Evolutionary conservation across 495 filamentous ascomycete species (phyloP), one percentile per base, ranked within the genome.

Genomic region (Sporormia fimetaria): DNA sequence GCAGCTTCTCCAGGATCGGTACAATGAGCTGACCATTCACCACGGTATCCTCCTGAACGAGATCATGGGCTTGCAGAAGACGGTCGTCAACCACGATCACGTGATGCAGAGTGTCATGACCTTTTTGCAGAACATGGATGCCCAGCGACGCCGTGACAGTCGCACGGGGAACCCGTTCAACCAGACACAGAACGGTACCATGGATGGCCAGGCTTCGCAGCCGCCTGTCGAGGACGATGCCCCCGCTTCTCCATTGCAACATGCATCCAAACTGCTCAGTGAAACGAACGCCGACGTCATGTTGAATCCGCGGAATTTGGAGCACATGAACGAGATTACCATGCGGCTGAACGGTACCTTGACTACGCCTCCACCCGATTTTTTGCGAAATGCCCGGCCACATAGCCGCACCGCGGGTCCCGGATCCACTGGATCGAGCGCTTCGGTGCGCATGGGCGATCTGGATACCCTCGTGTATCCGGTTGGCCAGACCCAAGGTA

Each of bases 11-110:
- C 81, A 87, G 46, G 78, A 87, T 46, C 78, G 81, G 35, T 87
- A 90, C 63, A 76, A 81, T 27, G 83, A 92, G 54, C 69, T 95
- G 28, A 74, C 78, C 28, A 80, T 87, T 40, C 82, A 87, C 42
- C 87, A 94, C 53, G 75, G 83, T 46, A 71, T 90, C 44, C 80
- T 95, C 44, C 65, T 94, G 37, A 83, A 90, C 57, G 86, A 98
- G 59, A 68, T 93, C 29, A 73, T 93, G 44, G 75, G 78, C 24
- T 69, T 94, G 44, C 88, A 94, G 57, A 94, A 94, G 63, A 80
- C 83, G 20, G 78, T 95, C 16, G 73, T 86, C 52, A 84, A 86
- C 41, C 86, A 83, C 51, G 79, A 82, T 52, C 71, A 77, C 47
- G 76, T 80, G 34, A 82, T 85, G 59, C 74, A 80, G 41, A 76